Percentiles rank a stretch among this genome's conserved stretches.
These are phyloP conservation scores for Pestalotiopsis sp. DNA, from an alignment of 2,329 filamentous ascomycete species.

Conservation along the genomic window DNA sequence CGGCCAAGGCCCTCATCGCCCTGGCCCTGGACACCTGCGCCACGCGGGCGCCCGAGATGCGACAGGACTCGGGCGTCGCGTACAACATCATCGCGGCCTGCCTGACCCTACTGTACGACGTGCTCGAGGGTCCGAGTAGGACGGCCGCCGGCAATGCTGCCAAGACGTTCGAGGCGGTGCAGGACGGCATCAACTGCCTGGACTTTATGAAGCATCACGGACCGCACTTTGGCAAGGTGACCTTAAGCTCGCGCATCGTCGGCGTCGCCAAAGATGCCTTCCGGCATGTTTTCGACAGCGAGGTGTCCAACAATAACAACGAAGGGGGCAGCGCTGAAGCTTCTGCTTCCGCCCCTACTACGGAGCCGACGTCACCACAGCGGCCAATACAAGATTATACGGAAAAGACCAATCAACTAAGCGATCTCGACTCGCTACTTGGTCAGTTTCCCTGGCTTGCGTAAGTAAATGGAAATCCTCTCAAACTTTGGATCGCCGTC, in stretches of 20 bases:
- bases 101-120: neutral
- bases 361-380: neutral
- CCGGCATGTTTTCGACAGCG: neutral
- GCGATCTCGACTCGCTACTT: neutral
- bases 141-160: neutral
- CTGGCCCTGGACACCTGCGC: neutral
- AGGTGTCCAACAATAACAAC: neutral
- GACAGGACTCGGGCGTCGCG: neutral
- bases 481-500: neutral
- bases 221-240: neutral
- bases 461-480: neutral
- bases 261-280: neutral
- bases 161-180: neutral
- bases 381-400: neutral
- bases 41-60: neutral
- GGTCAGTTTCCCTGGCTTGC: neutral
- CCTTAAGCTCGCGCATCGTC: neutral
- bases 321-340: neutral
- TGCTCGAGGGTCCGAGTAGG: neutral
- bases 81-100: neutral
- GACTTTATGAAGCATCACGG: neutral
- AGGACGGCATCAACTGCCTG: neutral
- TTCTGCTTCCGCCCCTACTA: neutral
- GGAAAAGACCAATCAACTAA: neutral
- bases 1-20: neutral